Base-by-base conservation (phyloP, 139 green algal genomes). In the Coelastrella sp. region DNA sequence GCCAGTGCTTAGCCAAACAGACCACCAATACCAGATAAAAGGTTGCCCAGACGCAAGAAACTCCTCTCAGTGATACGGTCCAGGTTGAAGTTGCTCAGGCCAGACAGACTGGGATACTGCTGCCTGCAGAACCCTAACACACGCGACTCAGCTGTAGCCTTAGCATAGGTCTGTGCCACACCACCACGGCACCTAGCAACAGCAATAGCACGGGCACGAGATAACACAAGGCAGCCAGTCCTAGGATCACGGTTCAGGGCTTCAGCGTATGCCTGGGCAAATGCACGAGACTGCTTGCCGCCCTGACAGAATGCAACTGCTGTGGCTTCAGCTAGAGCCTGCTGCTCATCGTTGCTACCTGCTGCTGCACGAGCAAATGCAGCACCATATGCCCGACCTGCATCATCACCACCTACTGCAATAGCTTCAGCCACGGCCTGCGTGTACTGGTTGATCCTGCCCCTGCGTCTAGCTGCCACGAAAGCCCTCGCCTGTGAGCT, bases 101-200 rank as follows among this genome's bases (percentile, higher is more conserved):
- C 68, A 76, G 68, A 22, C 68, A 76, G 17, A 76, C 16, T 54
- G 71, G 79, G 56, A 56, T 54, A 68, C 19, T 32, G 32, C 80
- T 73, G 60, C 6, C 80, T 65, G 64, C 80, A 87, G 60, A 78
- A 47, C 5, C 81, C 81, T 32, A 87, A 19, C 81, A 87, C 81
- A 64, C 32, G 13, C 14, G 23, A 61, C 14, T 76, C 81, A 17
- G 81, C 81, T 17, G 61, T 47, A 20, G 61, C 81, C 11, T 61
- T 16, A 23, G 80, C 80, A 86, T 60, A 86, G 19, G 80, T 56
- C 10, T 17, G 73, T 4, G 65, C 65, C n/a, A 73, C 19, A 23
- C 80, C 80, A 14, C 81, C 81, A 76, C 81, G 22, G 20, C 81
- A 76, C 14, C 68, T 17, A 8, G 61, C 64, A 64, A 78, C 22